A percentile compares a stretch with the other conserved stretches of the same genome.
Evolutionary conservation across 257 asterid species (phyloP).

Genomic region (Scutellaria barbata): DNA sequence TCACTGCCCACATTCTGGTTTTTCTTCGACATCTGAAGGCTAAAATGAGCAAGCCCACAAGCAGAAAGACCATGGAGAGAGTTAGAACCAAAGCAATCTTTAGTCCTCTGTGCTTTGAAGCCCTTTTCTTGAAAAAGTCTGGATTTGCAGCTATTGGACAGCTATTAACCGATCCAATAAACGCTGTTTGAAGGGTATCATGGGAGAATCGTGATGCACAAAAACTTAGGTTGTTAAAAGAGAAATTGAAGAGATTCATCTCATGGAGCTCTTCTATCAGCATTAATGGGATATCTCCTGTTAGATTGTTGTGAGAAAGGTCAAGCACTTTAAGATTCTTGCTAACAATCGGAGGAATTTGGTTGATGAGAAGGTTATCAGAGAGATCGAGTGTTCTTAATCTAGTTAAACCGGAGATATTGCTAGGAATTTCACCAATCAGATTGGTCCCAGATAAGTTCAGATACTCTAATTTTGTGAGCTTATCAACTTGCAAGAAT

Average conservation of each 20-base stretch:
- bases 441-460: constrained; percentile 74
- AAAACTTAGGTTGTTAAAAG: constrained; percentile 81
- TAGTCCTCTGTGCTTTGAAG: constrained; percentile 58
- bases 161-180: constrained; percentile 71
- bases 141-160: constrained; percentile 96
- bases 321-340: constrained; percentile 62
- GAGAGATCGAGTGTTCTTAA: constrained; percentile 77
- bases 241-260: constrained; percentile 78
- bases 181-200: constrained; percentile 50
- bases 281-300: constrained; percentile 74
- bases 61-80: constrained; percentile 73
- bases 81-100: constrained; percentile 74
- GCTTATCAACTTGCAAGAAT: constrained; percentile 50
- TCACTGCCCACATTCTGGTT: constrained; percentile 66
- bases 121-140: constrained; percentile 50
- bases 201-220: constrained; percentile 60
- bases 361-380: constrained; percentile 59
- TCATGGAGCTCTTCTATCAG: constrained; percentile 56
- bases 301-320: constrained; percentile 80
- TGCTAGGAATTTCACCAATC: constrained; percentile 66
- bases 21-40: constrained; percentile 80
- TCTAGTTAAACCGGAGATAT: constrained; percentile 51
- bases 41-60: constrained; percentile 69
- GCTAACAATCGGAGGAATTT: constrained; percentile 55
- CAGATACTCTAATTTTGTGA: constrained; percentile 67